These are phyloP conservation scores for Eutrema yunnanense DNA, from an alignment of 345 rosid genomes.

Conservation along the genomic window DNA sequence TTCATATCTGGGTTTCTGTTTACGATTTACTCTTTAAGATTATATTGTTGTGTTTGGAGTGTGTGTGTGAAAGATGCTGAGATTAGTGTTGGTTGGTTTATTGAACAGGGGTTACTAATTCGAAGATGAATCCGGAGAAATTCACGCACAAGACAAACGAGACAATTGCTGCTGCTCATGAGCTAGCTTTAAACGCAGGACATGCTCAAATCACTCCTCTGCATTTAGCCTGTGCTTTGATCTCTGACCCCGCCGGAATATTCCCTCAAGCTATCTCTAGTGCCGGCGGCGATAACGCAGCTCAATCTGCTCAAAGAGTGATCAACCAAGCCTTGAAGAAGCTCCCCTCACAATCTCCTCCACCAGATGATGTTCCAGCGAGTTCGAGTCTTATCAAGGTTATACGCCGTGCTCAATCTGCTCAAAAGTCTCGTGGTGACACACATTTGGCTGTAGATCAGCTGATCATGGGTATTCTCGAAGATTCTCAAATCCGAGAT, in stretches of 20 bases:
- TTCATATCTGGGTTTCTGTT: neutral
- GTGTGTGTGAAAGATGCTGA: neutral
- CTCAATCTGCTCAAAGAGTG: conserved; percentile 58
- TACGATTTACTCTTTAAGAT: too few relatives aligned
- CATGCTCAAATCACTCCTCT: conserved; percentile 88
- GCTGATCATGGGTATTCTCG: conserved; percentile 66
- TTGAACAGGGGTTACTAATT: neutral
- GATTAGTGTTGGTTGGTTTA: neutral
- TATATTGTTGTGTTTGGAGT: neutral
- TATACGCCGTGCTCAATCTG: conserved; percentile 69
- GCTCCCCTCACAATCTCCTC: conserved; percentile 74
- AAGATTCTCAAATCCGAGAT: conserved; percentile 77
- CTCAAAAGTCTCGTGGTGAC: conserved; percentile 59
- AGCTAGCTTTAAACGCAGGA: conserved; percentile 51
- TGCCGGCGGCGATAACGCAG: conserved; percentile 55
- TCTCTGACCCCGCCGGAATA: conserved; percentile 67
- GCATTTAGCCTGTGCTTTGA: conserved; percentile 61
- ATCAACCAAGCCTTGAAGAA: conserved; percentile 67
- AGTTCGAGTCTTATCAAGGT: conserved; percentile 66
- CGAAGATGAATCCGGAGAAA: conserved; percentile 77
- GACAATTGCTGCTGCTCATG: conserved; percentile 61
- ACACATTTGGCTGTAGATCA: conserved; percentile 79
- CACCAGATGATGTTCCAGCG: conserved; percentile 69
- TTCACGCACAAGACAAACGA: conserved; percentile 91
- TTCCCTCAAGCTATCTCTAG: conserved; percentile 57